Evolutionary conservation across 2,329 filamentous ascomycete species (phyloP).

Genomic region (Paraconiothyrium brasiliense): DNA sequence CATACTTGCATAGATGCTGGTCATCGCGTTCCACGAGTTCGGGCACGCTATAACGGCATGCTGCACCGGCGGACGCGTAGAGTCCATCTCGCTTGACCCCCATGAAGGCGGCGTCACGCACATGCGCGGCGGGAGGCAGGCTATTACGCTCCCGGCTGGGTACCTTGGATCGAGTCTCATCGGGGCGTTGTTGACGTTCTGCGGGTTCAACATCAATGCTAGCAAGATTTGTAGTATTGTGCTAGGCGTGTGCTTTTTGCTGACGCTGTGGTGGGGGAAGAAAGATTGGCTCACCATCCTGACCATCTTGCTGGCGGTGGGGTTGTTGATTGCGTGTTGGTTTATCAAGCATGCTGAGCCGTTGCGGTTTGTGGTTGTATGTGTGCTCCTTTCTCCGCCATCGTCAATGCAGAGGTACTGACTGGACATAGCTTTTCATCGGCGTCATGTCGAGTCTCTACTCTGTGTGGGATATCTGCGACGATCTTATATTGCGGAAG

Average conservation of each 20-base stretch:
- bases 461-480: slow-evolving; percentile 86
- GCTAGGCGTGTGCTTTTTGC: slow-evolving; percentile 75
- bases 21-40: slow-evolving; percentile 84
- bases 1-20: slow-evolving; percentile 69
- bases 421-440: slow-evolving; percentile 70
- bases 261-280: slow-evolving; percentile 85
- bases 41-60: slow-evolving; percentile 78
- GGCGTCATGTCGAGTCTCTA: slow-evolving; percentile 84
- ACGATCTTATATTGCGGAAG: slow-evolving; percentile 81
- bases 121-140: slow-evolving; percentile 76
- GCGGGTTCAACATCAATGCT: slow-evolving; percentile 82
- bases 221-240: slow-evolving; percentile 81
- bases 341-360: slow-evolving; percentile 81
- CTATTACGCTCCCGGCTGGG: slow-evolving; percentile 78
- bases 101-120: slow-evolving; percentile 81
- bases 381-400: slow-evolving; percentile 31
- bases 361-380: slow-evolving; percentile 73
- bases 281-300: slow-evolving; percentile 79
- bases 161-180: slow-evolving; percentile 82
- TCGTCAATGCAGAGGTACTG: background rate
- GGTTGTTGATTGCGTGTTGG: slow-evolving; percentile 77
- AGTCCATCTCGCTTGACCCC: slow-evolving; percentile 78
- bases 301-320: slow-evolving; percentile 75
- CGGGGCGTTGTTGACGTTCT: slow-evolving; percentile 79
- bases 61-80: slow-evolving; percentile 76